phyloP scores from a whole-genome alignment of 306 rosid genomes.

The Mimosa bimucronata region DNA sequence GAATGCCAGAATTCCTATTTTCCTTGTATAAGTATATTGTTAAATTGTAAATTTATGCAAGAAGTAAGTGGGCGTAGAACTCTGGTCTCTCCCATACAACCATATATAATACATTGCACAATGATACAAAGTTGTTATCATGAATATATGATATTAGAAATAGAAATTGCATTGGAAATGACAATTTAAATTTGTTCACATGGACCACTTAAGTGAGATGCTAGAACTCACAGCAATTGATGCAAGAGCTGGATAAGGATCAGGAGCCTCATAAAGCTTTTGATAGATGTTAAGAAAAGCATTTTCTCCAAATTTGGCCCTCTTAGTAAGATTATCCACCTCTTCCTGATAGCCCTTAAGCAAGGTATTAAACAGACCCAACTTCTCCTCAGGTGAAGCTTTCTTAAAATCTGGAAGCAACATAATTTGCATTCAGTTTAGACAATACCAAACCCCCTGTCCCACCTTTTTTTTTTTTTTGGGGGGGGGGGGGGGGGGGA shows the following conservation, averaged over 20 bases:
- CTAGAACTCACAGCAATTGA: conserved; percentile 79
- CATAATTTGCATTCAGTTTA: conserved; percentile 26
- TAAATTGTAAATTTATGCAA: not conserved
- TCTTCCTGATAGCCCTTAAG: conserved; percentile 95
- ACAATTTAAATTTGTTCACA: conserved; percentile 2
- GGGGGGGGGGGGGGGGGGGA: too few relatives aligned
- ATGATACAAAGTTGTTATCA: not conserved
- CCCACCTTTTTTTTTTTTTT: too few relatives aligned
- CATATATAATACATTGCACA: conserved; percentile 9
- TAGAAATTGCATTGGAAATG: not conserved
- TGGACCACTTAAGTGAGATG: conserved; percentile 34
- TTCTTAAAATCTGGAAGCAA: conserved; percentile 79
- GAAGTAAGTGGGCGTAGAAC: not conserved
- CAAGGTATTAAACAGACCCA: conserved; percentile 69
- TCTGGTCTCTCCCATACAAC: conserved; percentile 6
- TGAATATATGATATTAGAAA: not conserved
- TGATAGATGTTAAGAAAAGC: conserved; percentile 96
- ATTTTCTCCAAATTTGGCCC: conserved; percentile 97
- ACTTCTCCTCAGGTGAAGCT: conserved; percentile 81
- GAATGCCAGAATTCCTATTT: not conserved
- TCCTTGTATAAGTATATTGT: not conserved
- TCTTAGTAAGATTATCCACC: conserved; percentile 93
- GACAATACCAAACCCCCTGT: not conserved
- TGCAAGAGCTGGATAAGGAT: conserved; percentile 91
- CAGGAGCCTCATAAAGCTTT: conserved; percentile 96